phyloP scores from a whole-genome alignment of 2,329 filamentous ascomycete species.

The Penicillium sp. region DNA sequence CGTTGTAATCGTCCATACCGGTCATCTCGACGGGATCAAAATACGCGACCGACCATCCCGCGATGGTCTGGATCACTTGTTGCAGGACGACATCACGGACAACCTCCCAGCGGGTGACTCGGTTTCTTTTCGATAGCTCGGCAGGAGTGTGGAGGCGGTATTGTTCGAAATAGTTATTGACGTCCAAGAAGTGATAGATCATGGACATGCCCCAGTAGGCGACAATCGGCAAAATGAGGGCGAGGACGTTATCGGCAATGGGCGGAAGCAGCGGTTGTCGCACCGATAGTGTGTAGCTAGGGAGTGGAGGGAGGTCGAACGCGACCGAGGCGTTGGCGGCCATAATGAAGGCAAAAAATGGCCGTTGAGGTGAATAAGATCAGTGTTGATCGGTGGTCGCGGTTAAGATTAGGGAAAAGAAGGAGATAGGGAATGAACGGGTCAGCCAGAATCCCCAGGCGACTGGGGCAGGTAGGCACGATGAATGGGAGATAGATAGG shows the following conservation, averaged over 20 bases:
- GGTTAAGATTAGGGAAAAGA: background rate
- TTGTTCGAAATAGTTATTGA: slow-evolving; percentile 81
- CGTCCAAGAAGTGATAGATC: slow-evolving; percentile 86
- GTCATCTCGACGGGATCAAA: slow-evolving; percentile 2
- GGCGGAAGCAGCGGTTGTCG: slow-evolving; percentile 74
- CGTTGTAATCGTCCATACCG: slow-evolving; percentile 71
- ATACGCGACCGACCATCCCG: slow-evolving; percentile 71
- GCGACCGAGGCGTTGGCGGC: slow-evolving; percentile 40
- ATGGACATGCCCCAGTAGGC: slow-evolving; percentile 88
- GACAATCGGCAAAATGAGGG: slow-evolving; percentile 74
- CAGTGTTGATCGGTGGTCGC: background rate
- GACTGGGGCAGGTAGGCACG: too few relatives aligned
- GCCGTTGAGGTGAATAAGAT: too few relatives aligned
- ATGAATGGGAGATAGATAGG: background rate
- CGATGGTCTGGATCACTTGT: slow-evolving; percentile 82
- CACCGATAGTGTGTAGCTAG: slow-evolving; percentile 74
- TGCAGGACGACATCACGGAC: slow-evolving; percentile 89
- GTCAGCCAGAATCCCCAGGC: background rate
- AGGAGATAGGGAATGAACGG: background rate
- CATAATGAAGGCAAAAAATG: slow-evolving; percentile 27
- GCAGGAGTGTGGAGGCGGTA: slow-evolving; percentile 95
- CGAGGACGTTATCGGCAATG: slow-evolving; percentile 79
- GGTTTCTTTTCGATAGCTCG: slow-evolving; percentile 85
- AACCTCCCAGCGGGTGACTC: slow-evolving; percentile 81
- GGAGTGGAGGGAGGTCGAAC: slow-evolving; percentile 77